Conservation (phyloP, 2,329 filamentous ascomycete genomes). For the Colletotrichum nymphaeae region DNA sequence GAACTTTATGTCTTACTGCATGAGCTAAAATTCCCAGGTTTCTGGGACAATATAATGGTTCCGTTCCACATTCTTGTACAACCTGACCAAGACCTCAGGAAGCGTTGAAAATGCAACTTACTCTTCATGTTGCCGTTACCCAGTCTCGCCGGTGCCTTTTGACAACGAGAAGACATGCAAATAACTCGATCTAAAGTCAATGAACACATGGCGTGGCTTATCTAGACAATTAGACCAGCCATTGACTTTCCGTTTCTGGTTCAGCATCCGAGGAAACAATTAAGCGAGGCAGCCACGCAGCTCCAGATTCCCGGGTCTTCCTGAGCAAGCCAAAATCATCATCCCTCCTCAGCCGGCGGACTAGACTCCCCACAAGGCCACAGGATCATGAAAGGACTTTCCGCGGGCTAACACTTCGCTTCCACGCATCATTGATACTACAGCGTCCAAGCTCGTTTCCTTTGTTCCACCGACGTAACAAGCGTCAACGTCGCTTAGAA, state of each 20-base stretch:
- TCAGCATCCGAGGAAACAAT: background rate
- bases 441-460: background rate
- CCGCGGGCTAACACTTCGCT: background rate
- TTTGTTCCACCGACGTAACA: background rate
- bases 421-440: background rate
- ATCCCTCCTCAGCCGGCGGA: background rate
- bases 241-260: background rate
- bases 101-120: background rate
- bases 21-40: background rate
- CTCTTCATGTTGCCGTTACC: background rate
- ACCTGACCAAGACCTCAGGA: background rate
- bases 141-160: background rate
- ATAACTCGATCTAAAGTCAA: background rate
- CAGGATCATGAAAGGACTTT: constrained; percentile 19
- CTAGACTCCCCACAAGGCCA: background rate
- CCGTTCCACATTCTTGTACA: background rate
- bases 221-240: background rate
- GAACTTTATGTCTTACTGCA: background rate
- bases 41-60: background rate
- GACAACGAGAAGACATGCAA: background rate
- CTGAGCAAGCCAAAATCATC: background rate
- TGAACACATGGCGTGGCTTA: background rate
- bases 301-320: background rate
- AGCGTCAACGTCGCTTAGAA: background rate
- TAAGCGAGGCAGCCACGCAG: background rate